Conservation (phyloP, 768 basidiomycete species). For the Filobasidium wieringae region DNA sequence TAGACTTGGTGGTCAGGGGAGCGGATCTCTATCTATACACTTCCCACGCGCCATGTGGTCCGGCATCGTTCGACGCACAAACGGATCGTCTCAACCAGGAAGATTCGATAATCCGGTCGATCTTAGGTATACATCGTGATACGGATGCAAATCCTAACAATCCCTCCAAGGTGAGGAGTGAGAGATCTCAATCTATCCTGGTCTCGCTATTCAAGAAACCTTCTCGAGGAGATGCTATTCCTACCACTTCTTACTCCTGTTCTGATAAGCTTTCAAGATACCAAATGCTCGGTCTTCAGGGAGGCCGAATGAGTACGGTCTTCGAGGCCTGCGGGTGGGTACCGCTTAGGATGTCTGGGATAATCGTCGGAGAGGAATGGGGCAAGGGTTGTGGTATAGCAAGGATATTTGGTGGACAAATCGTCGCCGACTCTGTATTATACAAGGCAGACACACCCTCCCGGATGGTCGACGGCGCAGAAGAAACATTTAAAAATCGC, state of each 20-base stretch:
- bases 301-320: slow-evolving; percentile 2
- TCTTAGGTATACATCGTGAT: no score
- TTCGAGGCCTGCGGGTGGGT: not conserved
- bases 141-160: no score
- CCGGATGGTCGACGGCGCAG: not conserved
- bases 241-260: slow-evolving; percentile 10
- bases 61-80: slow-evolving; percentile 9
- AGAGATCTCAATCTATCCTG: no score
- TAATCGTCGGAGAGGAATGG: slow-evolving; percentile 15
- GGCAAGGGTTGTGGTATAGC: not conserved
- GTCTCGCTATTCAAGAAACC: slow-evolving; percentile 12
- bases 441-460: not conserved
- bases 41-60: slow-evolving; percentile 14
- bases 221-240: slow-evolving; percentile 10
- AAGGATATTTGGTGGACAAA: slow-evolving; percentile 1
- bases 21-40: slow-evolving; percentile 10
- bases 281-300: slow-evolving; percentile 11
- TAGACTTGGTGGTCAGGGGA: not conserved
- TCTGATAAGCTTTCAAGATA: slow-evolving; percentile 12
- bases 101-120: not conserved
- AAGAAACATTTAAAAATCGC: not conserved
- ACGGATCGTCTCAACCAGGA: slow-evolving; percentile 10
- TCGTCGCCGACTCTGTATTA: not conserved
- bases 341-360: slow-evolving; percentile 1
- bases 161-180: no score